Base-by-base conservation (phyloP, 257 asterid genomes). In the Voacanga thouarsii region DNA sequence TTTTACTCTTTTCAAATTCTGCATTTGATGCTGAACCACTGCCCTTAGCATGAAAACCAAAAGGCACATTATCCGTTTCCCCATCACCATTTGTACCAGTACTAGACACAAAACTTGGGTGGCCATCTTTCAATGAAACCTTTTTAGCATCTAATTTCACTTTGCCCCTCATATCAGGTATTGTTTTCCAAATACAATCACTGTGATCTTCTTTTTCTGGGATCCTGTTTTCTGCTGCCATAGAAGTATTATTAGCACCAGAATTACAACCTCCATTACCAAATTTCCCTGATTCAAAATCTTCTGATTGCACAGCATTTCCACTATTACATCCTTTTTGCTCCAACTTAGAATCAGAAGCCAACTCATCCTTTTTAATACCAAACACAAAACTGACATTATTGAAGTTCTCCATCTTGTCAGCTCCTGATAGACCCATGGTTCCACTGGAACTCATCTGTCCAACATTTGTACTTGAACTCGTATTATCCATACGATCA, bases 41-140 rank as follows among this genome's bases (percentile, higher is more conserved):
- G 24, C 70, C 57, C 65, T 45, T 77, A 43, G 85, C 83, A 80
- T 85, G 82, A 86, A 87, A 84, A 71, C 75, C 83, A 80, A 82
- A 85, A 55, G 79, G 80, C 49, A 72, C 59, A 71, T 66, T 60
- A 81, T 76, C 77, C 69, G 67, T 68, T 80, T 70, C 60, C 81
- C 75, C 79, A 65, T 77, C 37, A 75, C 75, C 77, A 71, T 57
- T 77, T 66, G 1, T 47, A 24, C 73, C 75, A 68, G 75, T 77
- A 37, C 82, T 70, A 66, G 64, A 78, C 76, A 50, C 66, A 81
- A 74, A 78, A 74, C 79, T 43, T 71, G 87, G 39, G 66, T 50
- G 71, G 76, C 77, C 72, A 55, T 82, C 84, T 84, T 79, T 84
- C 76, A 76, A 81, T 74, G 79, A 79, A 79, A 75, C 80, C 45